Base-by-base conservation (phyloP, 1,284 basidiomycete genomes). In the Volvariella surrecta region DNA sequence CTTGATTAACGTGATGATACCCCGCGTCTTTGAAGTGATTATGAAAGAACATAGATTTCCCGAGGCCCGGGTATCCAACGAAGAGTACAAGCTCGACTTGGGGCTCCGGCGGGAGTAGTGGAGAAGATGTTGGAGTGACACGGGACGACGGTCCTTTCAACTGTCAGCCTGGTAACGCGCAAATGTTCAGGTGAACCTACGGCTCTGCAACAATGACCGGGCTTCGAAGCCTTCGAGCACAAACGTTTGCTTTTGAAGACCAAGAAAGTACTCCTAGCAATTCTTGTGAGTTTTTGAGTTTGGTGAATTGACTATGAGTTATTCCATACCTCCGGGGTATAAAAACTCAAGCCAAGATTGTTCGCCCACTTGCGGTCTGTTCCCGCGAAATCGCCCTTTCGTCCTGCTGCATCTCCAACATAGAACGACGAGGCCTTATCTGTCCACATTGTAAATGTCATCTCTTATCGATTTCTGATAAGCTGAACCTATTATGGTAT, bases 401-500 rank as follows among this genome's bases (percentile, higher is more conserved):
- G 74, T 7, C 92, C 92, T 4, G 92, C 93, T 1, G 91, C 92
- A 54, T 97, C 93, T 3, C 93, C 93, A 2, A 96, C 83, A 54
- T 84, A 94, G 52, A 88, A 85, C 0, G 86, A 84, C 0, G 64
- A 44, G 0, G 57, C 48, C 51, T 77, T 73, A 59, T 94, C 90
- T 91, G 51, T 22, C 20, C 1, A 16, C 39, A n/a, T 7, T 16
- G 16, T n/a, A n/a, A n/a, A n/a, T n/a, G n/a, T n/a, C n/a, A n/a
- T 32, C 34, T n/a, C 32, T 41, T 11, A 4, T 24, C 28, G 39
- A 39, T 24, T 9, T n/a, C 43, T 10, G 21, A 37, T 21, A n/a
- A 37, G 34, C 58, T 68, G 24, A 40, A 89, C 89, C 85, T 51
- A 94, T 84, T 16, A 67, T 59, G 10, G 84, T 63, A 2, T 74